phyloP scores from a whole-genome alignment of 495 filamentous ascomycete species.

The Neurospora discreta region DNA sequence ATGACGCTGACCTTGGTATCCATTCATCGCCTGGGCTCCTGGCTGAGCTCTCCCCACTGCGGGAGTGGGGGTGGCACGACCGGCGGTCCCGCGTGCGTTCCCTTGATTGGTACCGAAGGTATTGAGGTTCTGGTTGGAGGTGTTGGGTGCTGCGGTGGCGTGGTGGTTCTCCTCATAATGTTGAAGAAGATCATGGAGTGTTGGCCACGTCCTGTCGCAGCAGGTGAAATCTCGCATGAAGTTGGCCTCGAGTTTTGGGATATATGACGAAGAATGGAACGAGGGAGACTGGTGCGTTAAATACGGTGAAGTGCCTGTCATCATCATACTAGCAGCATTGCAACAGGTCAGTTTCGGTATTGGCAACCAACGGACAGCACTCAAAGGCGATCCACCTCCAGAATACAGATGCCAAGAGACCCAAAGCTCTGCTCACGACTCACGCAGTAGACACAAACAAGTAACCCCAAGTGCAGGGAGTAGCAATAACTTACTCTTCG shows the following conservation, averaged over 20 bases:
- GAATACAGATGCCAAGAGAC: constrained; percentile 3
- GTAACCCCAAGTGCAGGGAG: constrained; percentile 2
- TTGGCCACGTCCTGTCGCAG: constrained; percentile 76
- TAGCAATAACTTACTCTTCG: constrained; percentile 72
- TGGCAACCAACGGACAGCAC: constrained; percentile 2
- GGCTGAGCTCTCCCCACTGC: constrained; percentile 10
- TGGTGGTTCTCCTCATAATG: constrained; percentile 95
- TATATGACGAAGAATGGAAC: constrained; percentile 93
- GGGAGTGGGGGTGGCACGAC: constrained; percentile 17
- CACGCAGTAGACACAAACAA: neutral
- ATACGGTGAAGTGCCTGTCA: constrained; percentile 92
- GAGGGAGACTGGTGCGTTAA: constrained; percentile 76
- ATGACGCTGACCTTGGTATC: constrained; percentile 28
- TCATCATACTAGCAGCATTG: constrained; percentile 60
- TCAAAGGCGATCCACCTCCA: neutral
- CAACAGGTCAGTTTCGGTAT: constrained; percentile 15
- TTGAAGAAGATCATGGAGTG: constrained; percentile 86
- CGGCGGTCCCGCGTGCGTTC: constrained; percentile 10
- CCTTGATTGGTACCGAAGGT: constrained; percentile 13
- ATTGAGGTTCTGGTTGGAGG: constrained; percentile 12
- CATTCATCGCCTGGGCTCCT: constrained; percentile 20
- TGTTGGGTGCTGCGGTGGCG: constrained; percentile 17
- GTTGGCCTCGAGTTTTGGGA: constrained; percentile 92
- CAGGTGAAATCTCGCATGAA: constrained; percentile 95
- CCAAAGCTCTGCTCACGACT: neutral